phyloP scores from a whole-genome alignment of 768 basidiomycete genomes.

The Phanerochaete sordida region DNA sequence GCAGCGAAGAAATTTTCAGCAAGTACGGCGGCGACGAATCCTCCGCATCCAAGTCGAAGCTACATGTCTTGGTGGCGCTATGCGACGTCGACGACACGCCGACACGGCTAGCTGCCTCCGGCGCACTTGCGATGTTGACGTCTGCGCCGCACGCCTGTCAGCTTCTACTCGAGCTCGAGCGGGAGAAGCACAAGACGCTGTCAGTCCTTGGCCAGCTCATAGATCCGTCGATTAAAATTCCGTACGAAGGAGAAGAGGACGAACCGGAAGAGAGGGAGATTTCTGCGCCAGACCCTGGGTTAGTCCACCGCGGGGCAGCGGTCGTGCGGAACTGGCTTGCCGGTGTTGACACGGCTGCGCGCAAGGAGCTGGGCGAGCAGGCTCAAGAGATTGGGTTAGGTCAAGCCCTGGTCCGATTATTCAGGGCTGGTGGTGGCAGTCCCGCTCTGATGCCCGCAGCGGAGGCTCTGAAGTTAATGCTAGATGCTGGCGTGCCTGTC shows the following conservation, averaged over 20 bases:
- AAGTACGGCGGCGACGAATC: constrained; percentile 55
- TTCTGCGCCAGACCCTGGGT: constrained; percentile 45
- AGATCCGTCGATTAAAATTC: constrained; percentile 45
- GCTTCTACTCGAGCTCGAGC: constrained; percentile 60
- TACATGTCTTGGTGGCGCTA: constrained; percentile 81
- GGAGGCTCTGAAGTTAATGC: constrained; percentile 45
- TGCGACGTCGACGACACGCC: constrained; percentile 82
- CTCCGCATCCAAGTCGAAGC: constrained; percentile 50
- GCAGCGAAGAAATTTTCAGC: constrained; percentile 72
- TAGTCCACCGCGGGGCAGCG: constrained; percentile 78
- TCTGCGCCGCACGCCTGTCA: constrained; percentile 56
- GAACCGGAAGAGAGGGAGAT: constrained; percentile 20
- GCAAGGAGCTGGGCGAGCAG: constrained; percentile 45
- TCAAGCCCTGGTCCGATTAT: constrained; percentile 45
- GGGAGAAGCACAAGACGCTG: constrained; percentile 61
- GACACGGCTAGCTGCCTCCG: constrained; percentile 87
- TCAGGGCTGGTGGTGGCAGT: constrained; percentile 38
- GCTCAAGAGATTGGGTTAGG: constrained; percentile 52
- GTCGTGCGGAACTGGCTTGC: constrained; percentile 63
- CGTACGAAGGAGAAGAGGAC: constrained; percentile 35
- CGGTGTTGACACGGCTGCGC: constrained; percentile 37
- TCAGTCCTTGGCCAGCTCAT: constrained; percentile 64
- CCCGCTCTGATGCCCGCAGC: constrained; percentile 44
- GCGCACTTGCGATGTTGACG: constrained; percentile 82
- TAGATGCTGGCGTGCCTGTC: constrained; percentile 25